Percentiles rank a stretch among this genome's conserved stretches.
phyloP scores from a whole-genome alignment of 352 stramenopile species.

The Phytophthora tubulina region DNA sequence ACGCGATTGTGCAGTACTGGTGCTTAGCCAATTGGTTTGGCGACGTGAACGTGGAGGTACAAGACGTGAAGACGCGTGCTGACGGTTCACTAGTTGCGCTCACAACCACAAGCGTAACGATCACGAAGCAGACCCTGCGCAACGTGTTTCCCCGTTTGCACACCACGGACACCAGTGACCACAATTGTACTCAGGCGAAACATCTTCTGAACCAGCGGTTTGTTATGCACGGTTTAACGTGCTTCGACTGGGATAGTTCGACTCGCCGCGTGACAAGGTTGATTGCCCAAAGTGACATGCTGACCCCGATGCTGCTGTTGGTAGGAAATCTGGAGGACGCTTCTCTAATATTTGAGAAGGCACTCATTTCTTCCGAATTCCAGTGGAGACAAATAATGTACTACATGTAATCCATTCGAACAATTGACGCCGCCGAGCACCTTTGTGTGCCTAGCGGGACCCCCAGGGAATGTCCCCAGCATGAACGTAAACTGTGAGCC shows the following conservation, averaged over 20 bases:
- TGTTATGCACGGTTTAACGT: not conserved
- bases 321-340: not conserved
- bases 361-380: constrained; percentile 1
- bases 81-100: no score
- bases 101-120: no score
- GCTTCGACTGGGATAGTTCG: not conserved
- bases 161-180: not conserved
- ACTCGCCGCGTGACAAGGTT: not conserved
- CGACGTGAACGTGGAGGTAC: no score
- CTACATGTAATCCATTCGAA: no score
- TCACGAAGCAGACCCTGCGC: not conserved
- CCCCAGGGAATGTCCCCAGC: no score
- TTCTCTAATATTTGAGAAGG: constrained; percentile 3
- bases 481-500: no score
- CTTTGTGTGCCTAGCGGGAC: no score
- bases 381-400: not conserved
- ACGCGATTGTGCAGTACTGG: no score
- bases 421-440: no score
- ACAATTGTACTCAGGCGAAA: not conserved
- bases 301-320: not conserved
- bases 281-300: not conserved
- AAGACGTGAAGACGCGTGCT: no score
- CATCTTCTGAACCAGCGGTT: constrained; percentile 1
- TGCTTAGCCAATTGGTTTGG: no score
- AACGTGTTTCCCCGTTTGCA: not conserved